phyloP scores from a whole-genome alignment of 768 basidiomycete species.

The Amanita polypyramis region DNA sequence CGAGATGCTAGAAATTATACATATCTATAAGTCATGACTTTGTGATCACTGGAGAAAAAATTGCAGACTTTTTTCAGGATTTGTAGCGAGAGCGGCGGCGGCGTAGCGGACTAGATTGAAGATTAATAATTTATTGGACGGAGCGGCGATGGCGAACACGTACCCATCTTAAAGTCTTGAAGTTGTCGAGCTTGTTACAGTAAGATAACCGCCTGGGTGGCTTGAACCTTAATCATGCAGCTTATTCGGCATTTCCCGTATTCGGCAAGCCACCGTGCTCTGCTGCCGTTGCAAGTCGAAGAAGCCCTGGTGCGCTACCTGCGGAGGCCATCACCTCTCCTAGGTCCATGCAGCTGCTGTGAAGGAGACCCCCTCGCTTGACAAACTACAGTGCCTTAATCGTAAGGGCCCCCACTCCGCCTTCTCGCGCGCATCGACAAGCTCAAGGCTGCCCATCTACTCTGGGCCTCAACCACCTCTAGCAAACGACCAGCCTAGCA shows the following conservation, averaged over 20 bases:
- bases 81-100: constrained; percentile 72
- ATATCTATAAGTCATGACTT: constrained; percentile 14
- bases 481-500: no score
- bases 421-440: no score
- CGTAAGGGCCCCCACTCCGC: no score
- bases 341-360: no score
- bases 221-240: constrained; percentile 37
- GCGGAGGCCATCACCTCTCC: no score
- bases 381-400: no score
- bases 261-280: constrained; percentile 9
- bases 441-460: no score
- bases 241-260: constrained; percentile 9
- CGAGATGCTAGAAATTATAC: constrained; percentile 89
- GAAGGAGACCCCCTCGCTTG: no score
- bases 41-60: not conserved
- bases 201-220: constrained; percentile 21
- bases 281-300: no score
- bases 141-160: constrained; percentile 21
- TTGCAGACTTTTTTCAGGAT: constrained; percentile 88
- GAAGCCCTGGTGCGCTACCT: no score
- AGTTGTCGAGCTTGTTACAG: constrained; percentile 26
- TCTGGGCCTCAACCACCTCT: no score
- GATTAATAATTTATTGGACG: constrained; percentile 13
- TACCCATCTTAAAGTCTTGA: constrained; percentile 61
- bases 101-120: constrained; percentile 78